Percentiles rank a stretch among this genome's conserved stretches.
Conservation (phyloP, 2,329 filamentous ascomycete species). For the Xylariaceae sp. region DNA sequence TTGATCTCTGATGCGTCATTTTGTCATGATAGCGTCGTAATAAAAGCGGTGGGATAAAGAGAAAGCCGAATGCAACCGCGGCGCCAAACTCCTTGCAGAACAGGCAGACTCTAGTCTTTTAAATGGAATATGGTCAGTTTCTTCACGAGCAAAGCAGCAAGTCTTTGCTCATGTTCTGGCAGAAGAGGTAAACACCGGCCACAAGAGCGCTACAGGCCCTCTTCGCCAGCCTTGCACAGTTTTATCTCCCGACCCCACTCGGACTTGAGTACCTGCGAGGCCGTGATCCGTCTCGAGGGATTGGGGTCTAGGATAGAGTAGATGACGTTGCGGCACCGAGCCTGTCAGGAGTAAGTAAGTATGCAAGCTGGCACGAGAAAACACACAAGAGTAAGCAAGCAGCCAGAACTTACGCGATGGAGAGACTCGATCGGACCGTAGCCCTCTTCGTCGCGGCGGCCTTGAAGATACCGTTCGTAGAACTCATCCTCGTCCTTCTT, state of each 20-base stretch:
- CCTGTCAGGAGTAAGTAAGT: slow-evolving; percentile 45
- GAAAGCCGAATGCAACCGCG: slow-evolving; percentile 16
- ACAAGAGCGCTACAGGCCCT: slow-evolving; percentile 62
- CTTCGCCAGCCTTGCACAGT: slow-evolving; percentile 91
- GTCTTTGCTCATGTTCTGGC: neutral
- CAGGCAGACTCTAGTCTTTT: slow-evolving; percentile 20
- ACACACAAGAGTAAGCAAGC: neutral
- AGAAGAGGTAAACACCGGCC: slow-evolving; percentile 9
- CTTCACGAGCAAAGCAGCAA: slow-evolving; percentile 1
- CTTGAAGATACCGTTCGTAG: slow-evolving; percentile 88
- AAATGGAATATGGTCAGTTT: slow-evolving; percentile 12
- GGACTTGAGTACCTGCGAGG: slow-evolving; percentile 93
- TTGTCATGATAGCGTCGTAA: slow-evolving; percentile 16
- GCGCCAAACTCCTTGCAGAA: slow-evolving; percentile 26
- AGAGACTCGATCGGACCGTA: slow-evolving; percentile 95
- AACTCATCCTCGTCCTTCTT: slow-evolving; percentile 97
- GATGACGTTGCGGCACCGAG: slow-evolving; percentile 95
- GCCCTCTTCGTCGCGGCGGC: slow-evolving; percentile 87
- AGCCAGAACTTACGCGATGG: slow-evolving; percentile 86
- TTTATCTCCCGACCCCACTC: slow-evolving; percentile 99
- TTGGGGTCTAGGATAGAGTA: slow-evolving; percentile 98
- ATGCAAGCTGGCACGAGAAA: neutral
- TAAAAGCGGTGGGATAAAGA: slow-evolving; percentile 9
- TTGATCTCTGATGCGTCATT: slow-evolving; percentile 18
- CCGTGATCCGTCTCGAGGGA: slow-evolving; percentile 84